Percentiles rank a stretch among this genome's conserved stretches.
Evolutionary conservation across 1,284 basidiomycete species (phyloP).

Genomic region (Exsudoporus floridanus): DNA sequence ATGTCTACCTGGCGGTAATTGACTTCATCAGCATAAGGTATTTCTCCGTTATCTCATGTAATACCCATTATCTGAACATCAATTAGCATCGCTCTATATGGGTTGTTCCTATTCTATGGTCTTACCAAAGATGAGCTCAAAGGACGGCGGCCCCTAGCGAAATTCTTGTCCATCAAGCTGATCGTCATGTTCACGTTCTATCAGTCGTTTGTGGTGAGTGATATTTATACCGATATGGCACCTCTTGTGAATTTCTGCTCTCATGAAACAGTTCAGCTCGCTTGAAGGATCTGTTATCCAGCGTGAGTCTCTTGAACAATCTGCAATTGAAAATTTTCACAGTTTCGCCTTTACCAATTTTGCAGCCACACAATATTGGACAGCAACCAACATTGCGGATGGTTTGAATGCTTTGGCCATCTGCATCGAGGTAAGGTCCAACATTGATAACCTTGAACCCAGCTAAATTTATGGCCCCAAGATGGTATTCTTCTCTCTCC

Average conservation of each 20-base stretch:
- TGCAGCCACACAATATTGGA: constrained; percentile 75
- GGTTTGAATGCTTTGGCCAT: constrained; percentile 80
- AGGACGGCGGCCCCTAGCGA: constrained; percentile 75
- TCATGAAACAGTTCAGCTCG: constrained; percentile 48
- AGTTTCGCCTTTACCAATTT: constrained; percentile 1
- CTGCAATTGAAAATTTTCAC: background rate
- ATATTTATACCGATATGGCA: background rate
- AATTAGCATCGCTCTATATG: constrained; percentile 72
- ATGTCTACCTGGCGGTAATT: constrained; percentile 67
- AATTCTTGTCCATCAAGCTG: constrained; percentile 81
- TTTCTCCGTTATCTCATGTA: constrained; percentile 8
- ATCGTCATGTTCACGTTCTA: constrained; percentile 87
- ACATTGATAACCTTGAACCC: background rate
- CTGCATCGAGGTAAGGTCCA: constrained; percentile 67
- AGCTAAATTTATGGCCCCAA: constrained; percentile 25
- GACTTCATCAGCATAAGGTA: constrained; percentile 81
- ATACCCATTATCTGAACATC: constrained; percentile 1
- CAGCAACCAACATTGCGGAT: constrained; percentile 73
- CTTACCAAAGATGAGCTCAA: constrained; percentile 75
- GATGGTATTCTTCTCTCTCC: constrained; percentile 79
- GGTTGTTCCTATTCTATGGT: constrained; percentile 78
- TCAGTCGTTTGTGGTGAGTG: constrained; percentile 67
- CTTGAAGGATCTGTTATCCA: constrained; percentile 64
- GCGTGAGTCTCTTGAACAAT: constrained; percentile 34
- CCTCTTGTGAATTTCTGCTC: background rate